Evolutionary conservation across 176 grass and related monocot species (phyloP), one percentile per base, ranked within the genome.

Genomic region (Oryza punctata): DNA sequence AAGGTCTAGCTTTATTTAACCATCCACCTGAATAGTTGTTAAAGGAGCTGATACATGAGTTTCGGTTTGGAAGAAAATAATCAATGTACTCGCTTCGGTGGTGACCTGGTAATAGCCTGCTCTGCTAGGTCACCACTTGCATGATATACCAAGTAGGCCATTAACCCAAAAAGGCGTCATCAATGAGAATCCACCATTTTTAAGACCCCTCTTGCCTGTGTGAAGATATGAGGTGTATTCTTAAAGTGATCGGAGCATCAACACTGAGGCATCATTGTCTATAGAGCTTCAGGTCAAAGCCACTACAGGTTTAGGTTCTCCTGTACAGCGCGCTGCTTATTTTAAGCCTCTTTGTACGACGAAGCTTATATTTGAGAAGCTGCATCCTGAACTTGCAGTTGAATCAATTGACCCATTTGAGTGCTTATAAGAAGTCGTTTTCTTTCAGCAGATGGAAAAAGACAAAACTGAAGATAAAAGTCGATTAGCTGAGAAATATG

Each of bases 361-460:
- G n/a, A 77, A 64, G 21, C n/a, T 77, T 60, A 64, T 63, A 44
- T 78, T 77, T 77, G 10, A n/a, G n/a, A 77, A 64, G 12, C 21
- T 64, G 11, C 21, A 25, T 25, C 10, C n/a, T 71, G 14, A 78
- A 61, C 30, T 76, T 76, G 57, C 50, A 60, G 10, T 44, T 72
- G 50, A 47, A 1, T 74, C 12, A 54, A 57, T 63, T 82, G 24
- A 66, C 25, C 18, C 24, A 66, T 46, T 21, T 45, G 0, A 63
- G n/a, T 61, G 12, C 24, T 81, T 57, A 44, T 37, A 50, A 54
- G n/a, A 65, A 50, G 27, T 79, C 21, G 15, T 37, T 79, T 46
- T 35, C 41, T 35, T 77, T 77, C 13, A 26, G 27, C 73, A 90
- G 88, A 82, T 90, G 60, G 78, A 78, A 10, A 85, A 82, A 82